Percentiles rank a stretch among this genome's conserved stretches.
phyloP scores from a whole-genome alignment of 2,329 filamentous ascomycete genomes.

The Sphaerulina vaccinii region DNA sequence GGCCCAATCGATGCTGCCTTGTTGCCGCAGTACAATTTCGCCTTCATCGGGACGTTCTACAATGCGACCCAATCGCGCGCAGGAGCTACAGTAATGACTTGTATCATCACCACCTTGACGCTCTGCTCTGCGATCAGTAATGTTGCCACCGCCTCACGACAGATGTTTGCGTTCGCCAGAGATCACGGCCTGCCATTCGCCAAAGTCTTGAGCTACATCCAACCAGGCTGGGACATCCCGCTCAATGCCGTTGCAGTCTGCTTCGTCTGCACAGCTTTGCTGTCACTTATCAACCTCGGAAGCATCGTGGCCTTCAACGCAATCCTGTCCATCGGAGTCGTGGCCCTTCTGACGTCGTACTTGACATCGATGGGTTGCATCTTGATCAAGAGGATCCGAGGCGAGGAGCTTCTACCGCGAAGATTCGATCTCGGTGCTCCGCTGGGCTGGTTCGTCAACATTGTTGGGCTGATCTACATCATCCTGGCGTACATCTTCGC shows the following conservation, averaged over 20 bases:
- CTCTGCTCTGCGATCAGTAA: slow-evolving; percentile 42
- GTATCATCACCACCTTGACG: slow-evolving; percentile 41
- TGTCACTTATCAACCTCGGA: slow-evolving; percentile 36
- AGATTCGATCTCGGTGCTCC: slow-evolving; percentile 28
- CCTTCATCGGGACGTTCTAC: slow-evolving; percentile 40
- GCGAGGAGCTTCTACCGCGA: slow-evolving; percentile 27
- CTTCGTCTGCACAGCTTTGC: slow-evolving; percentile 26
- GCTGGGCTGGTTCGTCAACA: slow-evolving; percentile 26
- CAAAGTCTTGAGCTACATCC: slow-evolving; percentile 25
- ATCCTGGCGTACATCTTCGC: slow-evolving; percentile 27
- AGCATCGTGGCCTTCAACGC: slow-evolving; percentile 45
- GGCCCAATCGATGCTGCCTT: slow-evolving; percentile 37
- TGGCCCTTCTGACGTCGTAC: slow-evolving; percentile 37
- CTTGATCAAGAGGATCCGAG: slow-evolving; percentile 29
- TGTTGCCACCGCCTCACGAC: slow-evolving; percentile 43
- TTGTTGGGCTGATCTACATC: slow-evolving; percentile 27
- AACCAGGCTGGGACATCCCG: slow-evolving; percentile 29
- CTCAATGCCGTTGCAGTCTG: slow-evolving; percentile 31
- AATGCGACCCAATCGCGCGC: slow-evolving; percentile 38
- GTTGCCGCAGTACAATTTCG: slow-evolving; percentile 22
- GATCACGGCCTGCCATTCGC: slow-evolving; percentile 45
- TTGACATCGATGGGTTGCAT: slow-evolving; percentile 31
- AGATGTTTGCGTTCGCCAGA: slow-evolving; percentile 46
- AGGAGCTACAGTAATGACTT: slow-evolving; percentile 35
- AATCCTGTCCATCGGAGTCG: slow-evolving; percentile 40